Evolutionary conservation across 129 eudicot species (phyloP).

Genomic region (Arctium minus): DNA sequence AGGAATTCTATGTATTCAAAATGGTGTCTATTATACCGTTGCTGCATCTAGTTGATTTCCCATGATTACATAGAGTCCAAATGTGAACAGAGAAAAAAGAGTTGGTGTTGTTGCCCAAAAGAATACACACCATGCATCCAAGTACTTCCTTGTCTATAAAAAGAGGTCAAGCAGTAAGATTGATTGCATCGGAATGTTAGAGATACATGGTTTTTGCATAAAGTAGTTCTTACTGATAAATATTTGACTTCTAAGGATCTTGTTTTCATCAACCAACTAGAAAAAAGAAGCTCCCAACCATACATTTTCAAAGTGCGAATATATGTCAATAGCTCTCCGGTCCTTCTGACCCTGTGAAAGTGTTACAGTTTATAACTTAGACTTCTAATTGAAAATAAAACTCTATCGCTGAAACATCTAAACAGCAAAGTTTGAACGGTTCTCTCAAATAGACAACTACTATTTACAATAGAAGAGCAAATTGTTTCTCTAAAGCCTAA

Average conservation of each 20-base stretch:
- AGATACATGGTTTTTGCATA: not conserved
- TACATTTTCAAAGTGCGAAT: slow-evolving; percentile 93
- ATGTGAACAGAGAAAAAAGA: slow-evolving; percentile 85
- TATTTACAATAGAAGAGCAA: not conserved
- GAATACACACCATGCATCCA: slow-evolving; percentile 99
- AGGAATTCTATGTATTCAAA: slow-evolving; percentile 4
- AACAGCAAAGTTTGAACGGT: not conserved
- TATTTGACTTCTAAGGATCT: slow-evolving; percentile 74
- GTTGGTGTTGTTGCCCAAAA: slow-evolving; percentile 99
- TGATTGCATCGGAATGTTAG: not conserved
- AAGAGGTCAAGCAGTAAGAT: not conserved
- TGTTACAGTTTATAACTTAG: not conserved
- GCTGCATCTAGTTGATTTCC: slow-evolving; percentile 97
- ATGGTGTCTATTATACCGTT: slow-evolving; percentile 47
- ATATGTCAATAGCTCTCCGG: slow-evolving; percentile 71
- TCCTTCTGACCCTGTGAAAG: slow-evolving; percentile 77
- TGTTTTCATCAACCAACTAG: slow-evolving; percentile 84
- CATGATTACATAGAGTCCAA: slow-evolving; percentile 79
- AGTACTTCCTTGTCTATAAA: slow-evolving; percentile 79
- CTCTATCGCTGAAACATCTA: not conserved
- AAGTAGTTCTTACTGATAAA: slow-evolving; percentile 47
- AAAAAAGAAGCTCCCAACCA: slow-evolving; percentile 93
- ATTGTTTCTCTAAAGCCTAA: not conserved
- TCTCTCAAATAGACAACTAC: not conserved
- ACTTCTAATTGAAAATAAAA: not conserved